Evolutionary conservation across 805 yeast genomes (phyloP).

Genomic region (Millerago galiae): DNA sequence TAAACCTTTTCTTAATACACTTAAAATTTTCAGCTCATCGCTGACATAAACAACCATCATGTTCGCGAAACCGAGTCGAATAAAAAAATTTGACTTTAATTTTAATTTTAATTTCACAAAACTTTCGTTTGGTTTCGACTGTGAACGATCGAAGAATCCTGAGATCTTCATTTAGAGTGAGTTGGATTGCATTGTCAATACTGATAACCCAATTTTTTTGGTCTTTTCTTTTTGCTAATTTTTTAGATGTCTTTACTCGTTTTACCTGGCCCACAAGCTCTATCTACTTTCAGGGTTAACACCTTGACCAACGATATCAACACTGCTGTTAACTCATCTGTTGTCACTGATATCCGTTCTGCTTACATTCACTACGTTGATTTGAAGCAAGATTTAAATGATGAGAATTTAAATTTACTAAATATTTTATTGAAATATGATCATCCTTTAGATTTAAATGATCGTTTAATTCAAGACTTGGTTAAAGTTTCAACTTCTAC

Average conservation of each 20-base stretch:
- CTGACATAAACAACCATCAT: no score
- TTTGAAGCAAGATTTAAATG: constrained; percentile 29
- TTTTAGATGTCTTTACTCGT: constrained; percentile 36
- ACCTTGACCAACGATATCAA: constrained; percentile 68
- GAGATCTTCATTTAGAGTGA: no score
- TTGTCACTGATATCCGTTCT: constrained; percentile 65
- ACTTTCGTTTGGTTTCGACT: no score
- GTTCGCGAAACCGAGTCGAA: no score
- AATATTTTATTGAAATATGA: constrained; percentile 70
- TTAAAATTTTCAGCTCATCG: no score
- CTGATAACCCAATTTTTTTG: not conserved
- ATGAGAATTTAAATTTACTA: constrained; percentile 42
- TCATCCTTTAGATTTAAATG: constrained; percentile 48
- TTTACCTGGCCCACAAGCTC: constrained; percentile 85
- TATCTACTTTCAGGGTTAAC: constrained; percentile 79
- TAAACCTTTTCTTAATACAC: no score
- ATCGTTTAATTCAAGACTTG: constrained; percentile 36
- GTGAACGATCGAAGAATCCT: no score
- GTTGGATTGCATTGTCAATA: not conserved
- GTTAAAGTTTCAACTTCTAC: constrained; percentile 29
- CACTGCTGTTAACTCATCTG: constrained; percentile 55
- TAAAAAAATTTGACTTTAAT: no score
- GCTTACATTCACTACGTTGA: constrained; percentile 79
- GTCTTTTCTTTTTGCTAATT: not conserved
- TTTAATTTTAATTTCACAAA: not conserved